These are phyloP conservation scores for Suhomyces faveliae DNA, from an alignment of 805 yeast genomes.

Conservation along the genomic window DNA sequence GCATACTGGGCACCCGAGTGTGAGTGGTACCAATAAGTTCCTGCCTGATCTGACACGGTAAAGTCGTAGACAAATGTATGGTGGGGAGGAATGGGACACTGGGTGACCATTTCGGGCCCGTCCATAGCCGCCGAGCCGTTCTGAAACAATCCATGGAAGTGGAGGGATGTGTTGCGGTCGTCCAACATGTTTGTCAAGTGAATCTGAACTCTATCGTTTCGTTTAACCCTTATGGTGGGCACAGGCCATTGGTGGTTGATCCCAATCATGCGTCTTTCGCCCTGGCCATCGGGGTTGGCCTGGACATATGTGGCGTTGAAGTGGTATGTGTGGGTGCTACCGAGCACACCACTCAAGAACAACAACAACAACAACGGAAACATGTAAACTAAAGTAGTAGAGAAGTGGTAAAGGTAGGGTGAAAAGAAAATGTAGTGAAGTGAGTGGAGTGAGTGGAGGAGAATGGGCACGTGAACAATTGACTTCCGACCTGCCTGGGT, in stretches of 20 bases:
- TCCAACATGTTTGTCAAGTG: constrained; percentile 32
- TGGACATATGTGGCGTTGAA: constrained; percentile 38
- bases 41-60: constrained; percentile 34
- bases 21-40: constrained; percentile 70
- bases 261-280: constrained; percentile 52
- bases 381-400: not conserved
- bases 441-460: not conserved
- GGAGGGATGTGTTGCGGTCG: constrained; percentile 39
- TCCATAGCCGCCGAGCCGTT: constrained; percentile 40
- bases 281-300: constrained; percentile 58
- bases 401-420: not conserved
- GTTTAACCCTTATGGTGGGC: constrained; percentile 38
- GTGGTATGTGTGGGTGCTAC: constrained; percentile 16
- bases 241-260: constrained; percentile 52
- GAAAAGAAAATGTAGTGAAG: not conserved
- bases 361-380: not conserved
- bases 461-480: not conserved
- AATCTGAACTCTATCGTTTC: constrained; percentile 41
- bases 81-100: constrained; percentile 46
- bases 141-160: constrained; percentile 47
- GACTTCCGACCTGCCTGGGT: not conserved
- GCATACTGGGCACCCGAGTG: constrained; percentile 76
- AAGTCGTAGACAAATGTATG: constrained; percentile 39
- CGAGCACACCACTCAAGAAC: not conserved
- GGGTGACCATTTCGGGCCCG: constrained; percentile 47